A percentile compares a stretch with the other conserved stretches of the same genome.
These are phyloP conservation scores for Ophiocordyceps robertsii DNA, from an alignment of 2,329 filamentous ascomycete genomes.

Conservation along the genomic window DNA sequence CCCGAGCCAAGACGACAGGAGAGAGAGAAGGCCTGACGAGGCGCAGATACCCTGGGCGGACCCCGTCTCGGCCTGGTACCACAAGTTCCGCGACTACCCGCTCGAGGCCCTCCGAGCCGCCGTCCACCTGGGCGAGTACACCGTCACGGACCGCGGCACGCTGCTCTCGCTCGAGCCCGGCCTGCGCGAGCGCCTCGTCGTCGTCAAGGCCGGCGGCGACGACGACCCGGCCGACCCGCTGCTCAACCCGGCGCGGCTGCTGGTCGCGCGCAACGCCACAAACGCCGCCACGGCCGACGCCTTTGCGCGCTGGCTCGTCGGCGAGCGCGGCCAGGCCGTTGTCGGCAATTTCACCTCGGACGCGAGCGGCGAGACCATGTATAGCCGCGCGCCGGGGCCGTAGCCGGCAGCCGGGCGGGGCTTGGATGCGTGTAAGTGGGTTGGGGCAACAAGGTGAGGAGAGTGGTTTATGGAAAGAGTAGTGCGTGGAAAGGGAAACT, in stretches of 20 bases:
- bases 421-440: too few species aligned
- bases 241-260: constrained; percentile 27
- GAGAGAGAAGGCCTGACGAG: too few species aligned
- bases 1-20: too few species aligned
- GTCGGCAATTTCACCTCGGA: constrained; percentile 17
- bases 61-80: constrained; percentile 31
- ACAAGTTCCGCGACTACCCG: constrained; percentile 30
- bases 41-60: constrained; percentile 22
- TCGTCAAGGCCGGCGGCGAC: constrained; percentile 23
- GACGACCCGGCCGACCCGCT: constrained; percentile 22
- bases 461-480: too few species aligned
- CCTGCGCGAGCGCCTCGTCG: constrained; percentile 17
- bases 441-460: too few species aligned
- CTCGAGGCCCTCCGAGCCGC: constrained; percentile 29
- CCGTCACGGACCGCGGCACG: constrained; percentile 31
- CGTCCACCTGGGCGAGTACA: constrained; percentile 28
- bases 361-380: constrained; percentile 22
- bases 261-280: constrained; percentile 20
- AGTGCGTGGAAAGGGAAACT: too few species aligned
- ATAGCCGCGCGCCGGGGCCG: constrained; percentile 18
- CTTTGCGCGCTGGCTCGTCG: constrained; percentile 26
- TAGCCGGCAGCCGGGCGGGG: too few species aligned
- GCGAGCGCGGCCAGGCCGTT: constrained; percentile 21
- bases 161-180: constrained; percentile 22
- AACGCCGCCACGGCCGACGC: constrained; percentile 18